A percentile compares a stretch with the other conserved stretches of the same genome.
These are phyloP conservation scores for Nitzschia sp. DNA, from an alignment of 108 stramenopile species.

Conservation along the genomic window DNA sequence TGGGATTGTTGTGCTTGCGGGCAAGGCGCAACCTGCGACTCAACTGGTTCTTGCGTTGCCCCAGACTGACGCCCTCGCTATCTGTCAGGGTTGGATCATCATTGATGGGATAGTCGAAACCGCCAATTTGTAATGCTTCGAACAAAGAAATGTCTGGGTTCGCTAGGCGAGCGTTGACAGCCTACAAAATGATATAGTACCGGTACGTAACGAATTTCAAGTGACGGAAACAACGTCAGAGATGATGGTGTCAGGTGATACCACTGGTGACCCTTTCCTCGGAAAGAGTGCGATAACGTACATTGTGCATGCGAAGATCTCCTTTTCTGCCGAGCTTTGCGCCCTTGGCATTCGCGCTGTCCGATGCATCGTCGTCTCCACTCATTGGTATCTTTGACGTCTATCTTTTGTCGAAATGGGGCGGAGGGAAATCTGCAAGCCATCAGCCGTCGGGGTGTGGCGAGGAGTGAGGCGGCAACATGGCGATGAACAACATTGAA, in stretches of 20 bases:
- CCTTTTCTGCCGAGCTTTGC: slow-evolving; percentile 64
- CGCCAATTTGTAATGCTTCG: slow-evolving; percentile 71
- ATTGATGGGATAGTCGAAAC: slow-evolving; percentile 66
- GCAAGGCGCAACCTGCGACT: slow-evolving; percentile 65
- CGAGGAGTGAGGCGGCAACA: too few relatives aligned
- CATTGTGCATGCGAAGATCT: slow-evolving; percentile 60
- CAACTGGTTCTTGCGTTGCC: slow-evolving; percentile 84
- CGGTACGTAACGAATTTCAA: too few relatives aligned
- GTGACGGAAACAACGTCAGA: too few relatives aligned
- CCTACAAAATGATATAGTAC: slow-evolving; percentile 27
- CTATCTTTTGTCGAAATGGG: too few relatives aligned
- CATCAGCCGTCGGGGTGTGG: too few relatives aligned
- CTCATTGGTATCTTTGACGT: too few relatives aligned
- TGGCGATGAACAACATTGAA: too few relatives aligned
- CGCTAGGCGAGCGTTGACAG: slow-evolving; percentile 72
- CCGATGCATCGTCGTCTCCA: not conserved
- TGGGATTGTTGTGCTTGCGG: slow-evolving; percentile 37
- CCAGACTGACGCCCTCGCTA: slow-evolving; percentile 67
- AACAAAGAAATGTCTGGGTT: slow-evolving; percentile 60
- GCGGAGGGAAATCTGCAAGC: too few relatives aligned
- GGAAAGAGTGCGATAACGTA: slow-evolving; percentile 1
- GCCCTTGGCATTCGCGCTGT: too few relatives aligned
- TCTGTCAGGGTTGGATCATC: slow-evolving; percentile 55
- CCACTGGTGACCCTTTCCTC: too few relatives aligned
- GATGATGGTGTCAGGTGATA: not conserved